Percentiles rank a stretch among this genome's conserved stretches.
Conservation (phyloP, 129 eudicot genomes). For the Dittrichia graveolens region DNA sequence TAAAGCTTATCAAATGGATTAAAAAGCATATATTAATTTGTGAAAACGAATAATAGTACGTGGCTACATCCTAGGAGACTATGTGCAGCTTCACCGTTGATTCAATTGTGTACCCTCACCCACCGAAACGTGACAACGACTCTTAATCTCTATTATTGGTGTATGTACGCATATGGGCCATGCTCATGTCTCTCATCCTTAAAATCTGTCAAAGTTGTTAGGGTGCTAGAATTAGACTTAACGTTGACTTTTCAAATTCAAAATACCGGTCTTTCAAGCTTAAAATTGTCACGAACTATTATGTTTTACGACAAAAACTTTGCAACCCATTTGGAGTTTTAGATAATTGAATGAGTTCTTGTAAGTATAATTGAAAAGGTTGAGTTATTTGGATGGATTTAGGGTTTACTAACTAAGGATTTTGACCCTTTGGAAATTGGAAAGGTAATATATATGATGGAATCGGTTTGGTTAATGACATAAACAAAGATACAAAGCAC, state of each 20-base stretch:
- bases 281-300: not conserved
- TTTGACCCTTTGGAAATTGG: constrained; percentile 10
- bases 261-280: not conserved
- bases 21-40: too few relatives aligned
- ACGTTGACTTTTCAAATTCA: not conserved
- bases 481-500: constrained; percentile 27
- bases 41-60: not conserved
- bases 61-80: constrained; percentile 14
- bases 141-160: constrained; percentile 25
- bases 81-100: constrained; percentile 27
- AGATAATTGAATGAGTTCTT: too few relatives aligned
- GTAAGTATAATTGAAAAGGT: not conserved
- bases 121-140: constrained; percentile 31
- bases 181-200: not conserved
- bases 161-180: constrained; percentile 23
- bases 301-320: not conserved
- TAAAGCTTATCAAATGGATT: too few relatives aligned
- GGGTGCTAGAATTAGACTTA: constrained; percentile 19
- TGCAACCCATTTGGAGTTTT: not conserved
- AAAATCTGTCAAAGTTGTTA: constrained; percentile 9
- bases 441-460: constrained; percentile 3
- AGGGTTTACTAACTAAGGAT: not conserved
- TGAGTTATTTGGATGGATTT: not conserved
- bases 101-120: constrained; percentile 29
- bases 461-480: constrained; percentile 21